These are phyloP conservation scores for Holtermannia corniformis DNA, from an alignment of 768 basidiomycete species.

Conservation along the genomic window DNA sequence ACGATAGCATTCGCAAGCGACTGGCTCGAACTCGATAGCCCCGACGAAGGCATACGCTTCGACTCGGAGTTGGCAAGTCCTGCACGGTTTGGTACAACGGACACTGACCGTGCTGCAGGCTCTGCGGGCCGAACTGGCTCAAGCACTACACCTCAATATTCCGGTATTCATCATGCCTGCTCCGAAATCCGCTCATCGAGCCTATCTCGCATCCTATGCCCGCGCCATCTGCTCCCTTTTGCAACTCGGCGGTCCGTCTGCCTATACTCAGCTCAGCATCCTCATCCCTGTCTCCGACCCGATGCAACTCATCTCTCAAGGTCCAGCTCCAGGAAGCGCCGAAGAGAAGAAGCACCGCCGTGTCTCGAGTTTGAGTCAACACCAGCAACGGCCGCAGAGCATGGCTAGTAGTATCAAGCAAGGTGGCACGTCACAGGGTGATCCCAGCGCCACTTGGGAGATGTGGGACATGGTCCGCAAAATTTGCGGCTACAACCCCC, in stretches of 20 bases:
- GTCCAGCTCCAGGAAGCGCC: slow-evolving; percentile 19
- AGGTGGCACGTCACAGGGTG: slow-evolving; percentile 20
- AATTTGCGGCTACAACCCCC: slow-evolving; percentile 64
- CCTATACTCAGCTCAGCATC: slow-evolving; percentile 58
- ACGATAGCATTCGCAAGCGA: slow-evolving; percentile 72
- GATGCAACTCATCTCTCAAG: slow-evolving; percentile 47
- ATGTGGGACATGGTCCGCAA: slow-evolving; percentile 95
- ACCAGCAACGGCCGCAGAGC: slow-evolving; percentile 35
- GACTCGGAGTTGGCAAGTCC: slow-evolving; percentile 83
- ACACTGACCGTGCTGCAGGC: slow-evolving; percentile 57
- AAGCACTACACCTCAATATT: slow-evolving; percentile 84
- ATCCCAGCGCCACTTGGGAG: slow-evolving; percentile 65
- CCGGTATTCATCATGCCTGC: slow-evolving; percentile 78
- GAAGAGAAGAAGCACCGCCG: not conserved
- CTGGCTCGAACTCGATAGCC: slow-evolving; percentile 89
- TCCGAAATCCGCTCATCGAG: slow-evolving; percentile 58
- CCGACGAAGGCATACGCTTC: slow-evolving; percentile 87
- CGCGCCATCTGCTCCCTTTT: slow-evolving; percentile 70
- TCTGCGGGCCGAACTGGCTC: slow-evolving; percentile 81
- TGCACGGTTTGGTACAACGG: not conserved
- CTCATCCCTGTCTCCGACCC: slow-evolving; percentile 48
- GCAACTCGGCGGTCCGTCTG: slow-evolving; percentile 56
- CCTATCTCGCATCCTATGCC: slow-evolving; percentile 82
- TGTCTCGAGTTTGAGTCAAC: slow-evolving; percentile 45
- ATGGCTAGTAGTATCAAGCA: slow-evolving; percentile 14